Base-by-base conservation (phyloP, 2,329 filamentous ascomycete genomes). In the Trichoderma hamatum region DNA sequence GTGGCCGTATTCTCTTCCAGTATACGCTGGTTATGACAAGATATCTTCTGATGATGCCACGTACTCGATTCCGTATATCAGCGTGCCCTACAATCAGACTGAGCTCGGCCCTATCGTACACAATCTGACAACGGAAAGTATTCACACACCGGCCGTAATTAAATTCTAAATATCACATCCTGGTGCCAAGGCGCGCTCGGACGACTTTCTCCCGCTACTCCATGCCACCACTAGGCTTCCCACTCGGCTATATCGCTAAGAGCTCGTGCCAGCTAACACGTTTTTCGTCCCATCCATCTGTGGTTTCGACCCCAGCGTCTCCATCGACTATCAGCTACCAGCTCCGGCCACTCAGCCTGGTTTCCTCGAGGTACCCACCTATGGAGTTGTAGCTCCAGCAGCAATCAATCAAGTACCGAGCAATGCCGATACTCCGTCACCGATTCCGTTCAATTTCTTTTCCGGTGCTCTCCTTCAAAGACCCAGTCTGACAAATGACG, bases 401-500 rank as follows among this genome's bases (percentile, higher is more conserved):
- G 51, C 54, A 3, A 30, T 58, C 14, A 54, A 67, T 5, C 9
- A 21, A 16, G 39, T 16, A 30, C 30, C 30, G 5, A 30, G 28
- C 6, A 30, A 30, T 30, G 6, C 3, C 3, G 6, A 6, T 30
- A 30, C 28, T 6, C 6, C 3, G 30, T n/a, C n/a, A n/a, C n/a
- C n/a, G n/a, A n/a, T n/a, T n/a, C n/a, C n/a, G n/a, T n/a, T n/a
- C n/a, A n/a, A n/a, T n/a, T n/a, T n/a, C n/a, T n/a, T n/a, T n/a
- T n/a, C n/a, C n/a, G n/a, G n/a, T n/a, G n/a, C n/a, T n/a, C n/a
- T n/a, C n/a, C n/a, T n/a, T n/a, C n/a, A n/a, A n/a, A n/a, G n/a
- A n/a, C n/a, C 66, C 5, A 56, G 49, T 5, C 39, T 68, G 49
- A 68, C n/a, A 56, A 55, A 56, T 30, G 66, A 68, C 28, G 24